Evolutionary conservation across 1,284 basidiomycete genomes (phyloP).

Genomic region (Sanghuangporus sanghuang): DNA sequence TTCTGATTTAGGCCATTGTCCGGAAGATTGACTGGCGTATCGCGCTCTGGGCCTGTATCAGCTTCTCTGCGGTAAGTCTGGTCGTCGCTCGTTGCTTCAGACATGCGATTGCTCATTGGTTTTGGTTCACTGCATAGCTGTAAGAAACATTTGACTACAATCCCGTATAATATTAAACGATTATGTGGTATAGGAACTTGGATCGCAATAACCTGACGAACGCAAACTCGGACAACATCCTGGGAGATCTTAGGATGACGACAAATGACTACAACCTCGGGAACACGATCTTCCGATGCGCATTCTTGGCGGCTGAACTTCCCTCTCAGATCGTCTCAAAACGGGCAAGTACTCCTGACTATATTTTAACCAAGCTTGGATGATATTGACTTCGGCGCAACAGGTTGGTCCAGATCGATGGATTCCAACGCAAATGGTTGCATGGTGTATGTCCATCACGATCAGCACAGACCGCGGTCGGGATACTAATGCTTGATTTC

Average conservation of each 20-base stretch:
- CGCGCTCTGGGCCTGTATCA: slow-evolving; percentile 58
- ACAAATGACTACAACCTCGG: slow-evolving; percentile 66
- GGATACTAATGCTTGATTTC: slow-evolving; percentile 10
- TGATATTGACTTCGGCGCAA: not conserved
- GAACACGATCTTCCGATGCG: slow-evolving; percentile 50
- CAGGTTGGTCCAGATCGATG: slow-evolving; percentile 62
- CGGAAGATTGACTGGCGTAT: slow-evolving; percentile 60
- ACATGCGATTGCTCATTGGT: slow-evolving; percentile 22
- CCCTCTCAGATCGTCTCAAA: slow-evolving; percentile 74
- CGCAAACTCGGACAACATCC: slow-evolving; percentile 64
- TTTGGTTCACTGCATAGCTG: not conserved
- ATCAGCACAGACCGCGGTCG: too few species aligned
- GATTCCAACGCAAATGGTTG: slow-evolving; percentile 59
- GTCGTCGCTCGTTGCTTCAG: not conserved
- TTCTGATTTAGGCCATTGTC: slow-evolving; percentile 36
- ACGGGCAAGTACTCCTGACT: slow-evolving; percentile 33
- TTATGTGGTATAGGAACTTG: slow-evolving; percentile 22
- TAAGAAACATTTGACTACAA: too few species aligned
- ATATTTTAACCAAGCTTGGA: not conserved
- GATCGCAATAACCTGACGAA: slow-evolving; percentile 54
- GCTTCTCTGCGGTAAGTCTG: slow-evolving; percentile 45
- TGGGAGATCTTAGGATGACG: slow-evolving; percentile 53
- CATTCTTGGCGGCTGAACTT: slow-evolving; percentile 58
- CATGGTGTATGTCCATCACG: slow-evolving; percentile 18
- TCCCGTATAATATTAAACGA: too few species aligned